Conservation (phyloP, 768 basidiomycete genomes). For the Pluteus cervinus region DNA sequence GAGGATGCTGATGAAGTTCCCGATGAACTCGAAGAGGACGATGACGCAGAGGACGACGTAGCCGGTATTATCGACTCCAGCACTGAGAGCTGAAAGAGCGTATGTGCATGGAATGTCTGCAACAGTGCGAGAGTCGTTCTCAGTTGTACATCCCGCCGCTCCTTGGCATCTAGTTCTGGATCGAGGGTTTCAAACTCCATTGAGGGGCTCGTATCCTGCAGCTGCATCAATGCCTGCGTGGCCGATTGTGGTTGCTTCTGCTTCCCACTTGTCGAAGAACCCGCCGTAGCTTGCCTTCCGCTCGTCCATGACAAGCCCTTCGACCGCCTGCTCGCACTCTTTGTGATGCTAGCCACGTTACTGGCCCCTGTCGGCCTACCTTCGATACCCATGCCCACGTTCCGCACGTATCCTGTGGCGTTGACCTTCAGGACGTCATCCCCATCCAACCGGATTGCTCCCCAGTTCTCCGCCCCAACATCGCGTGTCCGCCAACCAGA, state of each 20-base stretch:
- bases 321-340: slow-evolving; percentile 34
- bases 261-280: slow-evolving; percentile 18
- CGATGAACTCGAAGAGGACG: slow-evolving; percentile 1
- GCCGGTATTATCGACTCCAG: slow-evolving; percentile 28
- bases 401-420: slow-evolving; percentile 38
- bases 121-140: slow-evolving; percentile 52
- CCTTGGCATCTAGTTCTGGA: slow-evolving; percentile 12
- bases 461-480: slow-evolving; percentile 50
- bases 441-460: slow-evolving; percentile 54
- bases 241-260: slow-evolving; percentile 26
- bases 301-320: slow-evolving; percentile 49
- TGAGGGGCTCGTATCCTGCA: slow-evolving; percentile 6
- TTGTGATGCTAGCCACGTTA: slow-evolving; percentile 18
- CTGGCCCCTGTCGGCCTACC: slow-evolving; percentile 39
- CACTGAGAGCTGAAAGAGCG: slow-evolving; percentile 50
- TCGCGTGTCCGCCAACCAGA: slow-evolving; percentile 53
- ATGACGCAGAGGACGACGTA: slow-evolving; percentile 6
- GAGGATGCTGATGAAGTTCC: too few relatives aligned
- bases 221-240: slow-evolving; percentile 11
- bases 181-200: slow-evolving; percentile 12
- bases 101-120: slow-evolving; percentile 64
- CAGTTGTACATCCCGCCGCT: slow-evolving; percentile 27
- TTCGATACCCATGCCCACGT: slow-evolving; percentile 67
- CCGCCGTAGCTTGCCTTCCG: slow-evolving; percentile 28
- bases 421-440: slow-evolving; percentile 51